Evolutionary conservation across 2,329 filamentous ascomycete genomes (phyloP).

Genomic region (Colletotrichum plurivorum): DNA sequence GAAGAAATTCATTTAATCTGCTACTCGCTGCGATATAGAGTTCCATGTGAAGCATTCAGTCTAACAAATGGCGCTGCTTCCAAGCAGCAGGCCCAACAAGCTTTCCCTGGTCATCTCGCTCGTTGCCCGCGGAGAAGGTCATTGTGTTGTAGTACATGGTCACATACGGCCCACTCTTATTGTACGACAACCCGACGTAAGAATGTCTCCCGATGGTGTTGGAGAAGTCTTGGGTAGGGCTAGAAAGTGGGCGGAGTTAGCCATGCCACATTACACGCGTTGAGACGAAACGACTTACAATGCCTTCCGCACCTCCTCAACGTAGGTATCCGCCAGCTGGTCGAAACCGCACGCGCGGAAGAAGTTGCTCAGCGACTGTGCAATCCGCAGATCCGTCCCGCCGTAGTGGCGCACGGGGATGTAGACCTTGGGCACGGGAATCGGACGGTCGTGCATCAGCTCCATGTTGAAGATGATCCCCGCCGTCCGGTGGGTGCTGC

Average conservation of each 20-base stretch:
- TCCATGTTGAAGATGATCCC: slow-evolving; percentile 54
- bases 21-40: background rate
- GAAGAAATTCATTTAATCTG: background rate
- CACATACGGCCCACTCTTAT: slow-evolving; percentile 25
- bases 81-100: slow-evolving; percentile 33
- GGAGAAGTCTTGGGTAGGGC: slow-evolving; percentile 29
- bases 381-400: slow-evolving; percentile 34
- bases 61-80: slow-evolving; percentile 34
- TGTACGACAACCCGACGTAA: slow-evolving; percentile 30
- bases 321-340: slow-evolving; percentile 24
- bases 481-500: slow-evolving; percentile 48
- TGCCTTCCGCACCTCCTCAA: slow-evolving; percentile 26
- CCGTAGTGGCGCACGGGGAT: slow-evolving; percentile 53
- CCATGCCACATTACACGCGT: background rate
- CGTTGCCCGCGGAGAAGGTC: slow-evolving; percentile 26
- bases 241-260: background rate
- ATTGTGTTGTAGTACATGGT: slow-evolving; percentile 37
- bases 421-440: slow-evolving; percentile 50
- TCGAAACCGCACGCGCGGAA: slow-evolving; percentile 28
- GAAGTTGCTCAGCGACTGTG: slow-evolving; percentile 25
- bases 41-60: background rate
- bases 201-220: slow-evolving; percentile 33
- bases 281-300: slow-evolving; percentile 13
- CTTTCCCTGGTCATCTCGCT: slow-evolving; percentile 16
- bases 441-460: slow-evolving; percentile 39